A percentile compares a stretch with the other conserved stretches of the same genome.
These are phyloP conservation scores for Picea abies DNA, from an alignment of 83 land plant genomes.

Conservation along the genomic window DNA sequence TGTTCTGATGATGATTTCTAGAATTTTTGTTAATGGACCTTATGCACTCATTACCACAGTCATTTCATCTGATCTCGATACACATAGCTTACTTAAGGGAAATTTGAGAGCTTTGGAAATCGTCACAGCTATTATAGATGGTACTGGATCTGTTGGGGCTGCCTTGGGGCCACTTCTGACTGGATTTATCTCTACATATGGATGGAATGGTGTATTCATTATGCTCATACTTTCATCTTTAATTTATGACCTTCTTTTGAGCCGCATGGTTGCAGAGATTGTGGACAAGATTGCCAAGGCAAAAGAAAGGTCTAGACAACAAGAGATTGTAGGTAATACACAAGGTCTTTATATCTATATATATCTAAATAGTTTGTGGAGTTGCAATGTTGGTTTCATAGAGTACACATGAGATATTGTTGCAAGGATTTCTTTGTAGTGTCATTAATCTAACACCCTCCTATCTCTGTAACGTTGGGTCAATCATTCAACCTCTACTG, in stretches of 20 bases:
- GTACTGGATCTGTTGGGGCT: conserved; percentile 91
- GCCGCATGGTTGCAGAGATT: conserved; percentile 55
- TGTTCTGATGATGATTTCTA: conserved; percentile 63
- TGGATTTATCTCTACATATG: conserved; percentile 87
- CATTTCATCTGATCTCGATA: conserved; percentile 86
- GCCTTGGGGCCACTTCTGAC: too few species aligned
- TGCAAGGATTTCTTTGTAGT: not conserved
- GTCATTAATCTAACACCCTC: not conserved
- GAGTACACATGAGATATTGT: not conserved
- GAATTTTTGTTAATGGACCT: conserved; percentile 86
- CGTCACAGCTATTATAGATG: conserved; percentile 91
- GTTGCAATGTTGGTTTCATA: too few species aligned
- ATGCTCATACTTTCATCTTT: conserved; percentile 68
- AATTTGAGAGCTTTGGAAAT: conserved; percentile 52
- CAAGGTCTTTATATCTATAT: not conserved
- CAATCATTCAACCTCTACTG: conserved; percentile 1
- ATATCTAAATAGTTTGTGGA: too few species aligned
- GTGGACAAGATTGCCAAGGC: conserved; percentile 29
- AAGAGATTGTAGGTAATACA: too few species aligned
- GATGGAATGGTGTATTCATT: conserved; percentile 68
- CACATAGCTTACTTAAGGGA: conserved; percentile 61
- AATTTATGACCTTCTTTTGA: conserved; percentile 56
- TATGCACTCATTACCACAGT: conserved; percentile 90
- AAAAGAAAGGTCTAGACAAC: too few species aligned
- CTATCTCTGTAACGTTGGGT: not conserved